phyloP scores from a whole-genome alignment of 1,284 basidiomycete genomes.

The Xerocomus minutiporus region DNA sequence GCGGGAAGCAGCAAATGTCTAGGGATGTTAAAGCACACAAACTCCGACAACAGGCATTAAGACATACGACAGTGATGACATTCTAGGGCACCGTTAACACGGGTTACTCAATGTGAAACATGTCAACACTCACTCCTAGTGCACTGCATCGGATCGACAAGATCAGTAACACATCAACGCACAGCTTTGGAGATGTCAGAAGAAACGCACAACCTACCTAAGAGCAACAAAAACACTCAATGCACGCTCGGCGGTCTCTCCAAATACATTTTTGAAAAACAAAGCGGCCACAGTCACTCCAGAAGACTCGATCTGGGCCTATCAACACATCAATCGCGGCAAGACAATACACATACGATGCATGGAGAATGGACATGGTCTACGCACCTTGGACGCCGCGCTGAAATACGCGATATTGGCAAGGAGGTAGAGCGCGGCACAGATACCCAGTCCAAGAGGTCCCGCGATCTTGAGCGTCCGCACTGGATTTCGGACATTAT shows the following conservation, averaged over 20 bases:
- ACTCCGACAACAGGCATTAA: neutral
- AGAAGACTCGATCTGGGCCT: constrained; percentile 42
- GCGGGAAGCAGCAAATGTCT: constrained; percentile 44
- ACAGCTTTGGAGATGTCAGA: neutral
- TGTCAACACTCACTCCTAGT: constrained; percentile 23
- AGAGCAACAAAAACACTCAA: constrained; percentile 51
- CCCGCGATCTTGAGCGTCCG: constrained; percentile 53
- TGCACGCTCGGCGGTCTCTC: constrained; percentile 41
- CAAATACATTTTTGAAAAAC: constrained; percentile 56
- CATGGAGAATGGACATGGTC: neutral
- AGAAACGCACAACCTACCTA: constrained; percentile 29
- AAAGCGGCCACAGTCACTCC: constrained; percentile 49
- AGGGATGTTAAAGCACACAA: neutral
- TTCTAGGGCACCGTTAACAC: constrained; percentile 25
- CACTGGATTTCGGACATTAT: constrained; percentile 50
- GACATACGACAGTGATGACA: constrained; percentile 33
- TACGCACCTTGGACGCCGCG: constrained; percentile 21
- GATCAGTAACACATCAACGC: neutral
- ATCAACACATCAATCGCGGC: constrained; percentile 4
- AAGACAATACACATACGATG: neutral
- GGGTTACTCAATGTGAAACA: neutral
- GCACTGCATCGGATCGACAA: constrained; percentile 15
- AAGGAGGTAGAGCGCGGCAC: constrained; percentile 46
- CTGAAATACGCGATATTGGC: constrained; percentile 54
- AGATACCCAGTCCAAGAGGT: constrained; percentile 46